A percentile compares a stretch with the other conserved stretches of the same genome.
These are phyloP conservation scores for Fragaria iinumae DNA, from an alignment of 306 rosid genomes.

Conservation along the genomic window DNA sequence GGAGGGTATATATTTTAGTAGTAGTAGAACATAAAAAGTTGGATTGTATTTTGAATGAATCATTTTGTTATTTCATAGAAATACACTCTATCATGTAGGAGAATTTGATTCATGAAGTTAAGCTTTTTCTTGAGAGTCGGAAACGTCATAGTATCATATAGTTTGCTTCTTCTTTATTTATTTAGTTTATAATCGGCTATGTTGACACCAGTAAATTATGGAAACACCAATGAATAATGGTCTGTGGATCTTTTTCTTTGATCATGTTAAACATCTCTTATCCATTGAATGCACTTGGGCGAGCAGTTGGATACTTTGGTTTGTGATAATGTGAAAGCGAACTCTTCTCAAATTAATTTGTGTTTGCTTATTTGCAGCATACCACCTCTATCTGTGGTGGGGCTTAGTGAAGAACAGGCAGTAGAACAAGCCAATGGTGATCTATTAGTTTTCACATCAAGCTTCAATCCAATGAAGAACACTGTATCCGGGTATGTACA, in stretches of 20 bases:
- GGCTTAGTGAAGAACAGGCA: slow-evolving; percentile 94
- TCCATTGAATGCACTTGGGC: not conserved
- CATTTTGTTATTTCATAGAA: not conserved
- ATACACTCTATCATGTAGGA: not conserved
- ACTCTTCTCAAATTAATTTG: slow-evolving; percentile 10
- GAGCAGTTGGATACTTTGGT: not conserved
- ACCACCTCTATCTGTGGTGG: slow-evolving; percentile 92
- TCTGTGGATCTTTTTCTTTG: not conserved
- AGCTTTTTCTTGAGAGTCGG: not conserved
- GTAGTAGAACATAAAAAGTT: not conserved
- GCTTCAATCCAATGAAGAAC: slow-evolving; percentile 95
- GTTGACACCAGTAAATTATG: not conserved
- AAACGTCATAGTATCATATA: not conserved
- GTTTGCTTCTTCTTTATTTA: not conserved
- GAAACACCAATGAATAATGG: not conserved
- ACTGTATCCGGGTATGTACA: slow-evolving; percentile 83
- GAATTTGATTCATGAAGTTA: not conserved
- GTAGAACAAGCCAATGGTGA: slow-evolving; percentile 72
- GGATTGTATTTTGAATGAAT: not conserved
- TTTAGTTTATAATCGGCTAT: not conserved
- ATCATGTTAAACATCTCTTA: not conserved
- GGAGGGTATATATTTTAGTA: not conserved
- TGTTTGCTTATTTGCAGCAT: slow-evolving; percentile 59
- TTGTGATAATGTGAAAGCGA: not conserved
- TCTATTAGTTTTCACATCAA: slow-evolving; percentile 70